Evolutionary conservation across 352 stramenopile genomes (phyloP), one percentile per base, ranked within the genome.

Genomic region (Stramenopiles sp.): DNA sequence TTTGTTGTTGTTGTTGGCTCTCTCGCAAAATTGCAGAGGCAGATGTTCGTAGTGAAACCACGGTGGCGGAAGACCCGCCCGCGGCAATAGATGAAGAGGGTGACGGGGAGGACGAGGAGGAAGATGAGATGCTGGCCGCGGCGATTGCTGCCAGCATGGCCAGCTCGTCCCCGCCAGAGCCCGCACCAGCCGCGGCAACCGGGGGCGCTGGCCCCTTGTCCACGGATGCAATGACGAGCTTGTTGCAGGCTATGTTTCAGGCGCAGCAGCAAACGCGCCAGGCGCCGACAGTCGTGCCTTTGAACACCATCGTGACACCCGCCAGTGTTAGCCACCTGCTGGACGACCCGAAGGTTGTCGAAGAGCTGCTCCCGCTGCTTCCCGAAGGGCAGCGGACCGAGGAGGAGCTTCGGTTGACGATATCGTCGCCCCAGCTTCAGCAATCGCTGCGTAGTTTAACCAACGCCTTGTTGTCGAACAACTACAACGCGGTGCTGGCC

Each of bases 101-200:
- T 30, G 49, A 78, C 1, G 37, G 68, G 12, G 83, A 88, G 73
- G 82, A 81, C 63, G 84, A 84, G 71, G 88, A 86, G 4, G 86
- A 92, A 48, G 86, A 92, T 31, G 86, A 92, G 75, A 82, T 92
- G 32, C 77, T 92, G 73, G 85, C 85, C 68, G 78, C 91, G 6
- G 86, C 86, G 25, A 92, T 92, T 73, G 86, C 91, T 78, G 86
- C 91, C 74, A 90, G 84, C 76, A 92, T 92, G 86, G 85, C 85
- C 68, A 86, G n/a, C n/a, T n/a, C n/a, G n/a, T n/a, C n/a, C n/a
- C n/a, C n/a, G n/a, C n/a, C n/a, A n/a, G n/a, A n/a, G n/a, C n/a
- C n/a, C n/a, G n/a, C n/a, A n/a, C n/a, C n/a, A 53, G 43, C 43
- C 12, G 43, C 12, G 25, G 43, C 25, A 53, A 53, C 12, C 25